Evolutionary conservation across 2,329 filamentous ascomycete species (phyloP).

Genomic region (Neoscytalidium dimidiatum): DNA sequence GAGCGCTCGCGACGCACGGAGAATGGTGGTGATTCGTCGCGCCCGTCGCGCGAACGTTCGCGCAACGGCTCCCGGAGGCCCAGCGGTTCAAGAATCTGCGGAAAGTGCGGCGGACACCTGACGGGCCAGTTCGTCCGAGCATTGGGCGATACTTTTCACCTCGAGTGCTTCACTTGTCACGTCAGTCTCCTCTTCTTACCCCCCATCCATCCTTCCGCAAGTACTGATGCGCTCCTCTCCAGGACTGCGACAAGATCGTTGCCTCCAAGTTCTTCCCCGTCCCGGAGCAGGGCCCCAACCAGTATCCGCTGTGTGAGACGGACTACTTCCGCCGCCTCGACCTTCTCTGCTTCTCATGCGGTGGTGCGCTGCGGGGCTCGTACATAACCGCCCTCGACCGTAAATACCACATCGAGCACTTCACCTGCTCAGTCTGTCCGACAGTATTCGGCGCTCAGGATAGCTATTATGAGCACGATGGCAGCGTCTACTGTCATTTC

Average conservation of each 20-base stretch:
- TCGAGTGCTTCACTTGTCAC: slow-evolving; percentile 97
- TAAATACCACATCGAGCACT: slow-evolving; percentile 99
- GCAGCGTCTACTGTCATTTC: slow-evolving; percentile 96
- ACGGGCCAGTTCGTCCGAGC: slow-evolving; percentile 96
- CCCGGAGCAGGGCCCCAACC: slow-evolving; percentile 82
- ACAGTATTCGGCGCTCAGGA: slow-evolving; percentile 98
- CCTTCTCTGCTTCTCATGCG: slow-evolving; percentile 87
- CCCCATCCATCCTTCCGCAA: slow-evolving; percentile 15
- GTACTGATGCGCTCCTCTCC: slow-evolving; percentile 21
- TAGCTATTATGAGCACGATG: slow-evolving; percentile 98
- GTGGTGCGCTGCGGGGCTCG: slow-evolving; percentile 87
- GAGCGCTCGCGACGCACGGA: slow-evolving; percentile 23
- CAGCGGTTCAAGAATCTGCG: slow-evolving; percentile 54
- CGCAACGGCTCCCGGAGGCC: slow-evolving; percentile 34
- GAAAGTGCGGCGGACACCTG: slow-evolving; percentile 84
- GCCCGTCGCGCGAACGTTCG: slow-evolving; percentile 32
- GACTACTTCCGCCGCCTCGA: slow-evolving; percentile 95
- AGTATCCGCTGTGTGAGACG: slow-evolving; percentile 95
- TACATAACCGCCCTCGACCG: slow-evolving; percentile 97
- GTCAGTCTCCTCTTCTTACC: slow-evolving; percentile 55
- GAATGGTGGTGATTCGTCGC: slow-evolving; percentile 30
- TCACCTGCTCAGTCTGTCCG: slow-evolving; percentile 94
- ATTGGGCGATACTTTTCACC: slow-evolving; percentile 88
- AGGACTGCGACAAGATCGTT: slow-evolving; percentile 97
- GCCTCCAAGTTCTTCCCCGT: slow-evolving; percentile 99